These are phyloP conservation scores for Iris macrosiphon DNA, from an alignment of 106 monocot species.

Conservation along the genomic window DNA sequence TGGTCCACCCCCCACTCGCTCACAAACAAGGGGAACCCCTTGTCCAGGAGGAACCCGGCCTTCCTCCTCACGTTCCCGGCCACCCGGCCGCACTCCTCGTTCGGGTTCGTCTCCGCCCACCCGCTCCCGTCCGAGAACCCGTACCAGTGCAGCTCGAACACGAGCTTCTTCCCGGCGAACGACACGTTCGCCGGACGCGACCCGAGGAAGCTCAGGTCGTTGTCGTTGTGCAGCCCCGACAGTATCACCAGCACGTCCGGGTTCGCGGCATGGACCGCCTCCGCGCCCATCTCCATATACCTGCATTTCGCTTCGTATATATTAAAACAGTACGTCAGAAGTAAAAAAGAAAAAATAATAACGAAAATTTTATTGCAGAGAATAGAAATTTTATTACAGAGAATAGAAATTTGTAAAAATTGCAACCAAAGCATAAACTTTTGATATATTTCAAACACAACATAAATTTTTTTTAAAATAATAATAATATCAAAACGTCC, in stretches of 20 bases:
- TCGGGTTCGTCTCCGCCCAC: slow-evolving; percentile 44
- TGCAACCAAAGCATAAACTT: too few relatives aligned
- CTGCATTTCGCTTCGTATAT: slow-evolving; percentile 2
- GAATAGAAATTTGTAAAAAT: not conserved
- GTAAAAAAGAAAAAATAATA: not conserved
- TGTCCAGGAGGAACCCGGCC: slow-evolving; percentile 43
- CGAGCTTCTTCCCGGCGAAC: slow-evolving; percentile 40
- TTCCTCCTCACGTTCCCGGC: slow-evolving; percentile 16
- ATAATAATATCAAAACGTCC: too few relatives aligned
- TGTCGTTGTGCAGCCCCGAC: slow-evolving; percentile 62
- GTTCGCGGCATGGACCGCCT: slow-evolving; percentile 58
- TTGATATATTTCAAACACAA: not conserved
- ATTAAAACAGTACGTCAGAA: too few relatives aligned
- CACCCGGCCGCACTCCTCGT: slow-evolving; percentile 46
- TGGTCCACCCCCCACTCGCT: slow-evolving; percentile 69
- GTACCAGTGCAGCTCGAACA: slow-evolving; percentile 79
- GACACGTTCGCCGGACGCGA: slow-evolving; percentile 20
- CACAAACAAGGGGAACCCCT: slow-evolving; percentile 47
- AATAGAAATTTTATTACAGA: not conserved
- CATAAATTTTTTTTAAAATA: too few relatives aligned
- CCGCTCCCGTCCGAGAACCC: slow-evolving; percentile 38
- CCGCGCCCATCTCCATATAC: slow-evolving; percentile 64
- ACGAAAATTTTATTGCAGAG: not conserved
- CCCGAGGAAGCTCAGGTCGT: slow-evolving; percentile 47
- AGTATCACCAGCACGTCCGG: slow-evolving; percentile 54